Base-by-base conservation (phyloP, 768 basidiomycete genomes). In the Dentipellis sp. region DNA sequence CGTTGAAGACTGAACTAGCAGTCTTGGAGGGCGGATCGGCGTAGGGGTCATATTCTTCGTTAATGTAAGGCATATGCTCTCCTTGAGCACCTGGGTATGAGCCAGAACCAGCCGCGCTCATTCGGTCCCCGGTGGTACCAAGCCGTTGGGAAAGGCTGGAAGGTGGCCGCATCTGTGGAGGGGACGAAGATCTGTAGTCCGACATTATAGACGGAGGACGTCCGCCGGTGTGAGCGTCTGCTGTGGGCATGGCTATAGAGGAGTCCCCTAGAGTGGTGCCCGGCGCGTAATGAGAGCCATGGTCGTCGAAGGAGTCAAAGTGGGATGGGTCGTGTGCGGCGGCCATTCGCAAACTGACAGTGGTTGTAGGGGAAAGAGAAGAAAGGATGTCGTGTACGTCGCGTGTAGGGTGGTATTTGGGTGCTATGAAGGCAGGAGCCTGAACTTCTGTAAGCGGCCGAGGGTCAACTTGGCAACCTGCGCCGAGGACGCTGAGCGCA, bases 1-100 rank as follows among this genome's bases (percentile, higher is more conserved):
- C 54, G 23, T 47, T 47, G 14, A 22, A 23, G 16, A 46, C 9
- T 10, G 5, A 14, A 50, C 35, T 36, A 19, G 45, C 23, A 14
- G 36, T 17, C 3, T 29, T 6, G 10, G 37, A 19, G 21, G 46
- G 53, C 14, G 23, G 19, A 22, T 55, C 49, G 39, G 23, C 4
- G n/a, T 62, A 61, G 14, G 58, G 59, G 39, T 57, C 39, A n/a
- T 52, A 60, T 11, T 10, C 22, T 4, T 21, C 61, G 1, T 55
- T 29, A 29, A 29, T 29, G 29, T 29, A 29, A 29, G 29, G 29
- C 29, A 29, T 29, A 6, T 29, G 29, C 29, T 29, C 29, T 29
- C 29, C 29, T 29, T 29, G 29, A 6, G 29, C 29, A 29, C 29
- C 6, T 29, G 29, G 29, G 29, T 29, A 29, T 6, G 29, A 29